Conservation (phyloP, 208 protist species). For the Acanthamoeba lenticulata region DNA sequence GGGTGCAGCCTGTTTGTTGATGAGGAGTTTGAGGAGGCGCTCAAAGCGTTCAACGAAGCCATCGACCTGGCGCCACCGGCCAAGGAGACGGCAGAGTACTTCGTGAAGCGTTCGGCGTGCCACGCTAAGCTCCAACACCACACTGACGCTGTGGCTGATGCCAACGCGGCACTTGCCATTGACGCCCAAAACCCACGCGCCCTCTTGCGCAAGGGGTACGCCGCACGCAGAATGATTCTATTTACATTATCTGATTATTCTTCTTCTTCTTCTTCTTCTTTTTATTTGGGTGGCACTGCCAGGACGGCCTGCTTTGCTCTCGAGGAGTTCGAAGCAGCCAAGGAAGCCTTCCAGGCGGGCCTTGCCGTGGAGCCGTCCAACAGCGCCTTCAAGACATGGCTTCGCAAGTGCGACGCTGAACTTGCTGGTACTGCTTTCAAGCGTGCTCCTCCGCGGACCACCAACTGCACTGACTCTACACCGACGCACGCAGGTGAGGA, state of each 20-base stretch:
- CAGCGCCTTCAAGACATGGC: conserved; percentile 70
- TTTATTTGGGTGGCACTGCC: neutral
- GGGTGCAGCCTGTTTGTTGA: conserved; percentile 62
- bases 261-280: neutral
- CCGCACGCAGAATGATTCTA: neutral
- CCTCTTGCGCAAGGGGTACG: conserved; percentile 53
- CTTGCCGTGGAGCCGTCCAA: conserved; percentile 40
- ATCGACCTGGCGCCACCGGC: neutral
- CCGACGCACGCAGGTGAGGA: neutral
- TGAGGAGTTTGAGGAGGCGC: conserved; percentile 50
- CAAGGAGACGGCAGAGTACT: conserved; percentile 38
- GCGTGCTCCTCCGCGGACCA: neutral
- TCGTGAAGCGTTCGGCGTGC: conserved; percentile 55
- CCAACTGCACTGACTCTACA: neutral
- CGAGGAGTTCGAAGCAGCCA: conserved; percentile 70
- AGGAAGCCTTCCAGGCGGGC: conserved; percentile 66
- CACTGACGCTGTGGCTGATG: conserved; percentile 50
- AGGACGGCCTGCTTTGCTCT: conserved; percentile 70
- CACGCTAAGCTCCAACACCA: conserved; percentile 64
- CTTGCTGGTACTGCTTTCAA: neutral
- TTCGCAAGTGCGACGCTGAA: conserved; percentile 76
- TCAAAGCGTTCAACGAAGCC: neutral
- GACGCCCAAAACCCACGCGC: conserved; percentile 38
- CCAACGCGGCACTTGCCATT: conserved; percentile 27
- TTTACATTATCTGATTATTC: neutral